Evolutionary conservation across 2,329 filamentous ascomycete species (phyloP).

Genomic region (Dactylonectria macrodidyma): DNA sequence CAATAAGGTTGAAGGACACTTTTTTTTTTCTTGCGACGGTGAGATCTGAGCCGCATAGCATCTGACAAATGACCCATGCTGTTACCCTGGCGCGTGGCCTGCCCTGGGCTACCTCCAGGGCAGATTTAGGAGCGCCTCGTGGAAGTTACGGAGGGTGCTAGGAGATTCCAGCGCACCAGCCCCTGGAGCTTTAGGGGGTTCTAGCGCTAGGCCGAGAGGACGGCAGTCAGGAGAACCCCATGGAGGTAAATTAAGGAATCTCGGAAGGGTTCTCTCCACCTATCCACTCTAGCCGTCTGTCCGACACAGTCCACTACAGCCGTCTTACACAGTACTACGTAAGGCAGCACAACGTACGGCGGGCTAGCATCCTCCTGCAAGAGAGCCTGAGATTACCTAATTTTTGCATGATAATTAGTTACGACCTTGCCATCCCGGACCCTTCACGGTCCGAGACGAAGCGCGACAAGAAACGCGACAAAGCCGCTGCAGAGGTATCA

Average conservation of each 20-base stretch:
- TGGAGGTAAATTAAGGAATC: neutral
- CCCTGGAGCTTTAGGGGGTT: slow-evolving; percentile 1
- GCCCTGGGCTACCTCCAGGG: neutral
- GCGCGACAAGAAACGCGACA: neutral
- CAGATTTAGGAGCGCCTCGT: slow-evolving; percentile 5
- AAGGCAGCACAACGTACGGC: no score
- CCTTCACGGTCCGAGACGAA: neutral
- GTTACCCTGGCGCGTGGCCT: neutral
- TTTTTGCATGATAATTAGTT: neutral
- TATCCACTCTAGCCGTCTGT: neutral
- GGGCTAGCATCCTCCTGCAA: no score
- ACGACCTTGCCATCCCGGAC: neutral
- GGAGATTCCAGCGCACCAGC: slow-evolving; percentile 14
- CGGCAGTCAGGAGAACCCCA: neutral
- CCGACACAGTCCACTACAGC: neutral
- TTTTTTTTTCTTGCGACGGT: neutral
- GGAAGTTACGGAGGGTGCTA: neutral
- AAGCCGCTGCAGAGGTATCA: neutral
- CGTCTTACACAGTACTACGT: no score
- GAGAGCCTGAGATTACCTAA: neutral
- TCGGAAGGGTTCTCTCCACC: neutral
- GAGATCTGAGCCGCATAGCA: slow-evolving; percentile 10
- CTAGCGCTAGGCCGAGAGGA: neutral
- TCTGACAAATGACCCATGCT: neutral
- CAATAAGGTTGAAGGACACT: slow-evolving; percentile 3